Conservation (phyloP, 2,329 filamentous ascomycete genomes). For the Emergomyces pasteurianus region DNA sequence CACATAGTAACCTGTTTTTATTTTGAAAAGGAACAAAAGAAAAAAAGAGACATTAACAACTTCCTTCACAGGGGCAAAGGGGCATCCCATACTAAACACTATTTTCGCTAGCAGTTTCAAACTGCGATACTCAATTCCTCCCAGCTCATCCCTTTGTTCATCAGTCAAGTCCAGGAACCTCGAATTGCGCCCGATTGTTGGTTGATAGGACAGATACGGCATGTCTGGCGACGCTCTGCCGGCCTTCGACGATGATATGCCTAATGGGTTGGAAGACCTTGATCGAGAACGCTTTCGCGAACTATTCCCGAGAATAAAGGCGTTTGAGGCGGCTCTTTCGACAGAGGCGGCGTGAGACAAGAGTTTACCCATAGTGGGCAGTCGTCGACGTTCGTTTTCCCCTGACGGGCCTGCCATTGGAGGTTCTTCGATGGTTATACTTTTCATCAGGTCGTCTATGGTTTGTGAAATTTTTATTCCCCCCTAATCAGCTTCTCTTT, state of each 20-base stretch:
- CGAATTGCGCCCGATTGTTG: slow-evolving; percentile 37
- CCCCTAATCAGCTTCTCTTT: not conserved
- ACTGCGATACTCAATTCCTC: slow-evolving; percentile 42
- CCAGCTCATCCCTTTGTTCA: slow-evolving; percentile 34
- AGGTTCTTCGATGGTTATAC: slow-evolving; percentile 6
- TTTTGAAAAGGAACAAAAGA: not conserved
- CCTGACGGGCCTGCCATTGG: slow-evolving; percentile 2
- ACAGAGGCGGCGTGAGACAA: slow-evolving; percentile 24
- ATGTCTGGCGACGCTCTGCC: slow-evolving; percentile 17
- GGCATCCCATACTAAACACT: slow-evolving; percentile 22
- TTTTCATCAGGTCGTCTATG: slow-evolving; percentile 5
- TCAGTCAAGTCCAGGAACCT: slow-evolving; percentile 34
- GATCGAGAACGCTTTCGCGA: slow-evolving; percentile 7
- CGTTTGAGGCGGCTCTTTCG: slow-evolving; percentile 27
- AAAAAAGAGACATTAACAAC: not conserved
- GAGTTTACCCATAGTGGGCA: not conserved
- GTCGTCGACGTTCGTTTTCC: not conserved
- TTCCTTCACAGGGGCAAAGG: not conserved
- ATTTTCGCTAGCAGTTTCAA: slow-evolving; percentile 41
- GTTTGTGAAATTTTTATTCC: not conserved
- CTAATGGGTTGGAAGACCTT: slow-evolving; percentile 1
- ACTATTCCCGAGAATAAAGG: slow-evolving; percentile 27
- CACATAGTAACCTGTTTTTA: slow-evolving; percentile 32
- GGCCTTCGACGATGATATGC: slow-evolving; percentile 8
- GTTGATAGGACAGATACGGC: slow-evolving; percentile 32